A percentile compares a stretch with the other conserved stretches of the same genome.
These are phyloP conservation scores for Talaromyces amestolkiae DNA, from an alignment of 2,329 filamentous ascomycete genomes.

Conservation along the genomic window DNA sequence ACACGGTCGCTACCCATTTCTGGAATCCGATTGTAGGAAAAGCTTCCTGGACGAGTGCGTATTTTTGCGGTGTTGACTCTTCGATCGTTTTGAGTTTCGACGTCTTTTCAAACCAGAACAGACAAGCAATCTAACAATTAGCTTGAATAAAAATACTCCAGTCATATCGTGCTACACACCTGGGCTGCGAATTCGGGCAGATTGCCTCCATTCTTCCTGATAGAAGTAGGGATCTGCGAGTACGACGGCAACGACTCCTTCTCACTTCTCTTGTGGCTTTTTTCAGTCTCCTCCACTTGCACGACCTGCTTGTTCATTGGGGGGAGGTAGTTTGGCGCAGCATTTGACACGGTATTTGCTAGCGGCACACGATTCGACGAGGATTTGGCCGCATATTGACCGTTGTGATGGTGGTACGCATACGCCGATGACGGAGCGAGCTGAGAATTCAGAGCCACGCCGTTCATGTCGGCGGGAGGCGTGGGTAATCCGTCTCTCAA, in stretches of 20 bases:
- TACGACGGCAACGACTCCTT: constrained; percentile 46
- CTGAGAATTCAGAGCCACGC: constrained; percentile 35
- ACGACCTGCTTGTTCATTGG: constrained; percentile 26
- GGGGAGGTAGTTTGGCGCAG: constrained; percentile 12
- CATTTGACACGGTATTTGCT: constrained; percentile 19
- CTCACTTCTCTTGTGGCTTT: constrained; percentile 29
- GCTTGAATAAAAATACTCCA: neutral
- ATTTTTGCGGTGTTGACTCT: constrained; percentile 49
- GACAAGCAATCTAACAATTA: constrained; percentile 74
- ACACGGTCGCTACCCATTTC: constrained; percentile 89
- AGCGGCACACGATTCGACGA: constrained; percentile 14
- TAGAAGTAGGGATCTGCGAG: constrained; percentile 71
- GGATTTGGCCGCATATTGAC: constrained; percentile 4
- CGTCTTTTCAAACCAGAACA: constrained; percentile 96
- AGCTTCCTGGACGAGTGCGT: constrained; percentile 65
- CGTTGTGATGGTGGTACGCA: constrained; percentile 7
- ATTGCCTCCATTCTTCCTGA: constrained; percentile 72
- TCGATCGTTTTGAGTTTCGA: constrained; percentile 75
- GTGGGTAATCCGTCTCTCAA: constrained; percentile 43
- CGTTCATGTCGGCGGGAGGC: constrained; percentile 43
- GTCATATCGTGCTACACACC: constrained; percentile 46
- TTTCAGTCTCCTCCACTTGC: constrained; percentile 28
- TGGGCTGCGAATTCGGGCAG: constrained; percentile 80
- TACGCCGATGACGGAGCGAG: constrained; percentile 13
- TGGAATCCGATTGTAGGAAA: constrained; percentile 75